Conservation (phyloP, 140 eudicot genomes). For the Cichorium intybus region DNA sequence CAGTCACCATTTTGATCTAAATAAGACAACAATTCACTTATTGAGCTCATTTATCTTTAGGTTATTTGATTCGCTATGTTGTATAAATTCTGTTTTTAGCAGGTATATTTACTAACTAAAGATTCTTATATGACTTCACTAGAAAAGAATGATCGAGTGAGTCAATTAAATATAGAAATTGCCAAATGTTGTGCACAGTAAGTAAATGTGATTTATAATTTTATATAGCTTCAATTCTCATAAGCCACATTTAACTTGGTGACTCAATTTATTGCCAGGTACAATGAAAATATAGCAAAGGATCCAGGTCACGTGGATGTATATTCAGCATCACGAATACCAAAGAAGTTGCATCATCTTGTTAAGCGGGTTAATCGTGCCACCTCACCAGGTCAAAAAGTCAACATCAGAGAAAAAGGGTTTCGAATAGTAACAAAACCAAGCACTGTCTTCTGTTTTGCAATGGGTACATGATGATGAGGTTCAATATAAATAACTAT, state of each 20-base stretch:
- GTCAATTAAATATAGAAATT: constrained; percentile 65
- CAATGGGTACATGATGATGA: constrained; percentile 77
- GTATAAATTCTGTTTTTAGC: constrained; percentile 6
- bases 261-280: constrained; percentile 52
- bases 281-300: constrained; percentile 63
- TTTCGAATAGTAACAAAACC: constrained; percentile 73
- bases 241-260: neutral
- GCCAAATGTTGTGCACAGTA: constrained; percentile 75
- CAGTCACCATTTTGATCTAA: no score
- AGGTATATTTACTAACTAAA: constrained; percentile 5
- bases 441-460: constrained; percentile 51
- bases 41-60: constrained; percentile 69
- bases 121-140: constrained; percentile 15
- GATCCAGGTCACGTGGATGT: constrained; percentile 97
- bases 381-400: constrained; percentile 22
- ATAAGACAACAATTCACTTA: no score
- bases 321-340: constrained; percentile 77
- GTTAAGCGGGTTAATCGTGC: constrained; percentile 57
- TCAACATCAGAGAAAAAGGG: constrained; percentile 60
- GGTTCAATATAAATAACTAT: constrained; percentile 43
- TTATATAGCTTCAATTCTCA: neutral
- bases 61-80: constrained; percentile 31
- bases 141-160: constrained; percentile 79
- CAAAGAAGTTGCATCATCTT: constrained; percentile 71
- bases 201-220: constrained; percentile 25